A percentile compares a stretch with the other conserved stretches of the same genome.
Evolutionary conservation across 805 yeast genomes (phyloP).

Genomic region (Scheffersomyces ergatensis): DNA sequence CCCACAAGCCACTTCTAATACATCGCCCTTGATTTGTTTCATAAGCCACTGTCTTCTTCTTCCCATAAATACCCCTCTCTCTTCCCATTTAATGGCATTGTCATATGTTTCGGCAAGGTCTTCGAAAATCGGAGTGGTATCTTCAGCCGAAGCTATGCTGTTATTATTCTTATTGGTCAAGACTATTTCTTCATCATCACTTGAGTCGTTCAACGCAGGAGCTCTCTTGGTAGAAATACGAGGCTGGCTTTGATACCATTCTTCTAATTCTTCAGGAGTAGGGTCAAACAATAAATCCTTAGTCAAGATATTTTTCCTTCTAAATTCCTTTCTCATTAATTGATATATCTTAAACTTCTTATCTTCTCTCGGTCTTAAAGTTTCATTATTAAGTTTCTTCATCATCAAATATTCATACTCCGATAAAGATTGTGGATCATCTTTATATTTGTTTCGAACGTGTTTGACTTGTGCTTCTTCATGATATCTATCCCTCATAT

Average conservation of each 20-base stretch:
- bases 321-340: conserved; percentile 47
- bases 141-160: conserved; percentile 64
- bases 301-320: conserved; percentile 35
- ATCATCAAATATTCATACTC: conserved; percentile 66
- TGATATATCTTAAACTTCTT: conserved; percentile 59
- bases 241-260: conserved; percentile 39
- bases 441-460: conserved; percentile 35
- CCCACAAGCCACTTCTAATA: conserved; percentile 91
- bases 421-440: conserved; percentile 39
- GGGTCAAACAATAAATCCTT: conserved; percentile 37
- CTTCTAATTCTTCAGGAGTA: conserved; percentile 38
- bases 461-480: conserved; percentile 59
- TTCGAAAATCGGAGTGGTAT: conserved; percentile 80
- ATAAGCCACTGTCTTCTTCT: conserved; percentile 74
- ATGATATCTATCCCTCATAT: conserved; percentile 63
- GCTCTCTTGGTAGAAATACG: conserved; percentile 19
- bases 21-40: conserved; percentile 82
- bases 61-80: conserved; percentile 56
- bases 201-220: conserved; percentile 17
- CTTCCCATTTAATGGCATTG: conserved; percentile 73
- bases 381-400: conserved; percentile 56
- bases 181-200: conserved; percentile 8
- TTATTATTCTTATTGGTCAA: conserved; percentile 31
- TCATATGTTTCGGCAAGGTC: conserved; percentile 79
- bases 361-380: conserved; percentile 62